phyloP scores from a whole-genome alignment of 179 eudicot species.

The Carnegiea gigantea region DNA sequence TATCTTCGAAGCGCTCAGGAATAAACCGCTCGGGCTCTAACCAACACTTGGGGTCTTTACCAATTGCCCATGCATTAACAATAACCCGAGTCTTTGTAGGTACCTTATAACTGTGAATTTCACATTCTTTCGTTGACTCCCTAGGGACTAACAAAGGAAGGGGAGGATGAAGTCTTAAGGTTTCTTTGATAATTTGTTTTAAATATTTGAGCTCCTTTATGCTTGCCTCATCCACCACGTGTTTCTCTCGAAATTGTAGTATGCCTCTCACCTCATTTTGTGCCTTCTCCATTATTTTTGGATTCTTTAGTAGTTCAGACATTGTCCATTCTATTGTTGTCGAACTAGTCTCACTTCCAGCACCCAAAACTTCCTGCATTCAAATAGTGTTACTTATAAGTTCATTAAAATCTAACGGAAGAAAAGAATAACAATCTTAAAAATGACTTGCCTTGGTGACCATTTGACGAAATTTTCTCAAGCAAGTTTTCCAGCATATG shows the following conservation, averaged over 20 bases:
- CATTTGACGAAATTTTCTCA: no score
- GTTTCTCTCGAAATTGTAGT: background rate
- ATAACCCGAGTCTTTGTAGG: no score
- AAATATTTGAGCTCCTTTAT: background rate
- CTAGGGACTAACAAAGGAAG: slow-evolving; percentile 19
- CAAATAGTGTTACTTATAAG: no score
- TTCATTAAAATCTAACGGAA: no score
- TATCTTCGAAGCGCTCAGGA: no score
- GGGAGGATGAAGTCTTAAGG: slow-evolving; percentile 14
- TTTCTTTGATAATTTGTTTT: slow-evolving; percentile 11
- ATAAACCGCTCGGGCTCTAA: no score
- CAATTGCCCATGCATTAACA: no score
- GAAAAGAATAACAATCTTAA: no score
- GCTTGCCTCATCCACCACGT: background rate
- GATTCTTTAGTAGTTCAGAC: slow-evolving; percentile 22
- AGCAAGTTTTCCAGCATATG: no score
- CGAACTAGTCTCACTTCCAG: background rate
- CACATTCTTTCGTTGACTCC: background rate
- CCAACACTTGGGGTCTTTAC: background rate
- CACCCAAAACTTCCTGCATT: background rate
- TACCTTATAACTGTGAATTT: no score
- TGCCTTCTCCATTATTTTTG: slow-evolving; percentile 20
- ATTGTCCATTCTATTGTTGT: slow-evolving; percentile 19
- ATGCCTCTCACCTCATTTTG: slow-evolving; percentile 21
- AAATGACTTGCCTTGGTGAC: no score